A percentile compares a stretch with the other conserved stretches of the same genome.
phyloP scores from a whole-genome alignment of 2,329 filamentous ascomycete genomes.

The Sporothrix schenckii region DNA sequence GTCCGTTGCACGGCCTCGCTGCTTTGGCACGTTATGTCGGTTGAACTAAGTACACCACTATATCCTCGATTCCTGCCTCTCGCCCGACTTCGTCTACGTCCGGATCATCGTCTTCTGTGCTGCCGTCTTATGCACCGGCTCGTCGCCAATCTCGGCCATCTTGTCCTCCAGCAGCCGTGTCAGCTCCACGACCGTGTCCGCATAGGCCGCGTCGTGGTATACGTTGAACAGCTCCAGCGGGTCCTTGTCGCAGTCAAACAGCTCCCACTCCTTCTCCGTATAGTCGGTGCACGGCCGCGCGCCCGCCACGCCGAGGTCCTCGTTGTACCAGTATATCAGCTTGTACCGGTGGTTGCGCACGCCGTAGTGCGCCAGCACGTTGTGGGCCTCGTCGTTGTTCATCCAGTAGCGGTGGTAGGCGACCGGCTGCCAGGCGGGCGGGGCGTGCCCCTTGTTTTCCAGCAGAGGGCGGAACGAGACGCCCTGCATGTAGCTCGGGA shows the following conservation, averaged over 20 bases:
- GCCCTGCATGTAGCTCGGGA: constrained; percentile 44
- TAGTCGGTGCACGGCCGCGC: constrained; percentile 45
- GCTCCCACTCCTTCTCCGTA: constrained; percentile 55
- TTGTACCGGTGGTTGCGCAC: constrained; percentile 57
- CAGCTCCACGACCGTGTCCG: not conserved
- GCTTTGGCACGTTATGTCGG: too few species aligned
- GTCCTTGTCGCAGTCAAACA: constrained; percentile 57
- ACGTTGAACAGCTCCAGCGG: constrained; percentile 55
- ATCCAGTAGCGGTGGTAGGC: constrained; percentile 55
- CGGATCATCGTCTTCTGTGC: too few species aligned
- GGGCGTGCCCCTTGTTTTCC: not conserved
- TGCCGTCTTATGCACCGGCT: not conserved
- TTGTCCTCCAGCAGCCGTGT: not conserved
- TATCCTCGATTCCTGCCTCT: too few species aligned
- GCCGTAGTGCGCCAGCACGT: constrained; percentile 57
- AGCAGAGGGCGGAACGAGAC: not conserved
- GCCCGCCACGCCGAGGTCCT: constrained; percentile 51
- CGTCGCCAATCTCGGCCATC: constrained; percentile 13
- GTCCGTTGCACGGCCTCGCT: too few species aligned
- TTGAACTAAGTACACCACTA: too few species aligned
- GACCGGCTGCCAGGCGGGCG: not conserved
- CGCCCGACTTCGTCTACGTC: too few species aligned
- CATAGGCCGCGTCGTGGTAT: constrained; percentile 40
- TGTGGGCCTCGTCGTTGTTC: constrained; percentile 55
- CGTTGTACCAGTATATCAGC: constrained; percentile 61